phyloP scores from a whole-genome alignment of 1,284 basidiomycete genomes.

The Takashimella tepidaria region DNA sequence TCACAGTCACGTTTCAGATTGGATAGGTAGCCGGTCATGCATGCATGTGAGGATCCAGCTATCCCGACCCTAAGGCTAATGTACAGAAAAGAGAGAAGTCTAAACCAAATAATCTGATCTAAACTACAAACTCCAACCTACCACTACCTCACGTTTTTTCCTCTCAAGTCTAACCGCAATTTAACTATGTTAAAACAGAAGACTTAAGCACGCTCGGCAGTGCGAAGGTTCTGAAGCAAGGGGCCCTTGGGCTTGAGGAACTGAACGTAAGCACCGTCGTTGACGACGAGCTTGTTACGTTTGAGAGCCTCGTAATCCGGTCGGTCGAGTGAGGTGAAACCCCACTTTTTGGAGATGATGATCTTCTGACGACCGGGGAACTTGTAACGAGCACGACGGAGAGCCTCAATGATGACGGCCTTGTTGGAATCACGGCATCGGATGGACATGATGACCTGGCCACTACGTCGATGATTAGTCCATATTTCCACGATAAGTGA shows the following conservation, averaged over 20 bases:
- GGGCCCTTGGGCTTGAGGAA: constrained; percentile 84
- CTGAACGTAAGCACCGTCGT: constrained; percentile 57
- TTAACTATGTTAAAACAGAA: no score
- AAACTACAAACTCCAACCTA: no score
- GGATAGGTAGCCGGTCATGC: not conserved
- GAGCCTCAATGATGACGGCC: constrained; percentile 88
- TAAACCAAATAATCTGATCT: not conserved
- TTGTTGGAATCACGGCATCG: constrained; percentile 87
- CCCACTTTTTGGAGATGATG: constrained; percentile 96
- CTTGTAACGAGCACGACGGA: constrained; percentile 97
- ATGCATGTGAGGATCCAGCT: not conserved
- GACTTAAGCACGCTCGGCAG: constrained; percentile 67
- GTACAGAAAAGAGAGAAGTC: not conserved
- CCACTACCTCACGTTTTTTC: no score
- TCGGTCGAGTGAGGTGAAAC: constrained; percentile 92
- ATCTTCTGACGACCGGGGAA: constrained; percentile 99
- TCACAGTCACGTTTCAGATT: not conserved
- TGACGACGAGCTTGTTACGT: constrained; percentile 78
- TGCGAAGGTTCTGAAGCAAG: constrained; percentile 76
- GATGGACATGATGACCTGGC: constrained; percentile 94
- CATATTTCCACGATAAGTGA: no score
- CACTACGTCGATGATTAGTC: no score
- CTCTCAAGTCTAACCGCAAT: no score
- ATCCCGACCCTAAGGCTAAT: not conserved
- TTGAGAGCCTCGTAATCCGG: constrained; percentile 85